A percentile compares a stretch with the other conserved stretches of the same genome.
Evolutionary conservation across 805 yeast species (phyloP).

Genomic region (Candida maesae): DNA sequence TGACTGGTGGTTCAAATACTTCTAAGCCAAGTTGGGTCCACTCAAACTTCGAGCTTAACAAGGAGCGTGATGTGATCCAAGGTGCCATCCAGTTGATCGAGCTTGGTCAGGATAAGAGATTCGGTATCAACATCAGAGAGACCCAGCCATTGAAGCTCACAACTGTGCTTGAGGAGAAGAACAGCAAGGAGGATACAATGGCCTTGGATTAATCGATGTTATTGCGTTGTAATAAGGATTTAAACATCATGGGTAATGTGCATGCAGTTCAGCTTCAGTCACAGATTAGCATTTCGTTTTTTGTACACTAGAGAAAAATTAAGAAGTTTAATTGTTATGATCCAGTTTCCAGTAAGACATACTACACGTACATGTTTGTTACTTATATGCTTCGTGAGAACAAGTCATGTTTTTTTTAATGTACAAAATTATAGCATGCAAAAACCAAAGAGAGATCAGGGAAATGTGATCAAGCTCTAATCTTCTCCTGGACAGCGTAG

Average conservation of each 20-base stretch:
- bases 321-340: no score
- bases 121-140: constrained; percentile 64
- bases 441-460: no score
- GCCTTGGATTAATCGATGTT: constrained; percentile 14
- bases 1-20: constrained; percentile 73
- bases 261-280: no score
- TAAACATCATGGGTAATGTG: no score
- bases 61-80: constrained; percentile 36
- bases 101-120: constrained; percentile 61
- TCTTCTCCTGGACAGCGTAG: constrained; percentile 40
- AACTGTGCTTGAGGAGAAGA: constrained; percentile 7
- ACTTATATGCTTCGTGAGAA: no score
- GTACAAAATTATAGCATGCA: no score
- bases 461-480: constrained; percentile 13
- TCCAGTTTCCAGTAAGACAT: no score
- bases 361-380: no score
- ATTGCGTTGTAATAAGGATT: neutral
- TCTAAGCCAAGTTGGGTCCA: constrained; percentile 86
- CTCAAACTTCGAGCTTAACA: constrained; percentile 62
- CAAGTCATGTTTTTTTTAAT: no score
- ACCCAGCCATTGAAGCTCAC: constrained; percentile 49
- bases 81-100: constrained; percentile 53
- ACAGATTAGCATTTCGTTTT: neutral
- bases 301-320: neutral
- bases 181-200: constrained; percentile 14